phyloP scores from a whole-genome alignment of 768 basidiomycete species.

The Gautieria morchelliformis region DNA sequence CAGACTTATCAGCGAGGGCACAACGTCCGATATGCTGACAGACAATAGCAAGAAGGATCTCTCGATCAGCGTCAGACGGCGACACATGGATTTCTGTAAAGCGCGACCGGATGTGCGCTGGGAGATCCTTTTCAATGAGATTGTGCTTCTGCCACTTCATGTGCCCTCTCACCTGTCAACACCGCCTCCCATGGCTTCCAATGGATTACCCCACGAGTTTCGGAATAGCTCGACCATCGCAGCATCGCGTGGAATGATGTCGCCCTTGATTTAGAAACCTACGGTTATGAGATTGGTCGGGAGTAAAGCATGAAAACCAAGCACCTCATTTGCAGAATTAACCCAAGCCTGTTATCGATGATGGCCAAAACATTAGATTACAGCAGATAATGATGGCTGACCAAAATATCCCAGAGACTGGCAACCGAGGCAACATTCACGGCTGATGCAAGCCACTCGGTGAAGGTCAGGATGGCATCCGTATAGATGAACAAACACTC shows the following conservation, averaged over 20 bases:
- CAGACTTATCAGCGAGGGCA: slow-evolving; percentile 76
- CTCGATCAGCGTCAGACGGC: slow-evolving; percentile 86
- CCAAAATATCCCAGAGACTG: slow-evolving; percentile 82
- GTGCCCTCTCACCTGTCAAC: too few relatives aligned
- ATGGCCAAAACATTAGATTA: neutral
- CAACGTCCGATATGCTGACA: slow-evolving; percentile 79
- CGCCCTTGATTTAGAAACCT: slow-evolving; percentile 23
- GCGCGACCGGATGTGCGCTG: slow-evolving; percentile 77
- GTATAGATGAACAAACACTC: slow-evolving; percentile 48
- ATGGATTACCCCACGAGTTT: too few relatives aligned
- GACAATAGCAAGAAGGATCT: slow-evolving; percentile 81
- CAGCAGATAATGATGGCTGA: slow-evolving; percentile 25
- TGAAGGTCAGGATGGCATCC: slow-evolving; percentile 58
- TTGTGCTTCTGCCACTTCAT: too few relatives aligned
- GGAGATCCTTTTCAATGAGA: slow-evolving; percentile 96
- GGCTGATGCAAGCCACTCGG: slow-evolving; percentile 62
- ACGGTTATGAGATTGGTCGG: slow-evolving; percentile 56
- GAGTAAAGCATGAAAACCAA: slow-evolving; percentile 25
- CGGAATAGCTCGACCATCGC: too few relatives aligned
- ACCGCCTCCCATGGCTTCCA: too few relatives aligned
- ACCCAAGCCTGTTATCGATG: slow-evolving; percentile 72
- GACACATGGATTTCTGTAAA: slow-evolving; percentile 96
- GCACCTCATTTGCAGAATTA: slow-evolving; percentile 65
- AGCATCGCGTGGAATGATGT: too few relatives aligned
- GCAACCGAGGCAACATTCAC: slow-evolving; percentile 57